phyloP scores from a whole-genome alignment of 2,329 filamentous ascomycete genomes.

The Aschersonia sp. region DNA sequence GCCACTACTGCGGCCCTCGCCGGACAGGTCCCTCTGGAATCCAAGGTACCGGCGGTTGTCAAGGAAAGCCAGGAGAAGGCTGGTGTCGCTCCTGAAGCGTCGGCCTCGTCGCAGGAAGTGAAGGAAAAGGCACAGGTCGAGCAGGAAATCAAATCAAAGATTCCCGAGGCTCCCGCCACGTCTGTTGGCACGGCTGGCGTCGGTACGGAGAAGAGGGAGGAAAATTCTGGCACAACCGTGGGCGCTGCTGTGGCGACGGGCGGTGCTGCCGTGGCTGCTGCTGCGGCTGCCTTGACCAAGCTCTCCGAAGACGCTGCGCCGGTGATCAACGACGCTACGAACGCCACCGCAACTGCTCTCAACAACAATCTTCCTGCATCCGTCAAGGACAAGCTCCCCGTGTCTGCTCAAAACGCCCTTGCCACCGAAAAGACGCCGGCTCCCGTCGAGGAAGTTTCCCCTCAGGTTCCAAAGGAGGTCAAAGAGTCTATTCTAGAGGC shows the following conservation, averaged over 20 bases:
- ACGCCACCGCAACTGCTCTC: conserved; percentile 22
- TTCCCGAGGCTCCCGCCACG: conserved; percentile 43
- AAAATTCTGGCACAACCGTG: conserved; percentile 11
- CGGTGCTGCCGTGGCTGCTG: conserved; percentile 20
- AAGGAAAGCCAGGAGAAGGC: conserved; percentile 59
- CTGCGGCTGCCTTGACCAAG: conserved; percentile 21
- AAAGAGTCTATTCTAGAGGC: conserved; percentile 44
- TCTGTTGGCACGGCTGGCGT: conserved; percentile 39
- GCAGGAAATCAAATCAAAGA: conserved; percentile 53
- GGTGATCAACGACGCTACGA: conserved; percentile 16
- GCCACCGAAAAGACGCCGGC: conserved; percentile 26
- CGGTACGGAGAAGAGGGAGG: conserved; percentile 37
- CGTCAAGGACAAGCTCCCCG: conserved; percentile 36
- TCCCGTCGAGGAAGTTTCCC: conserved; percentile 27
- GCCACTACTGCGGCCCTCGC: conserved; percentile 58
- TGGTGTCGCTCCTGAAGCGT: conserved; percentile 50
- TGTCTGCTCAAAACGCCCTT: conserved; percentile 32
- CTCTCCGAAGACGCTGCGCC: conserved; percentile 17
- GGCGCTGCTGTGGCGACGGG: conserved; percentile 23
- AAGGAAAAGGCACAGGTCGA: conserved; percentile 58
- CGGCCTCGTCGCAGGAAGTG: conserved; percentile 49
- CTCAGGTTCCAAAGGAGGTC: conserved; percentile 39
- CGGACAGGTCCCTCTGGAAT: conserved; percentile 51
- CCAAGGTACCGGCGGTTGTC: conserved; percentile 34
- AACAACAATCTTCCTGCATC: conserved; percentile 37